Percentiles rank a stretch among this genome's conserved stretches.
phyloP scores from a whole-genome alignment of 192 early-diverging fungal species.

The Coemansia sp. region DNA sequence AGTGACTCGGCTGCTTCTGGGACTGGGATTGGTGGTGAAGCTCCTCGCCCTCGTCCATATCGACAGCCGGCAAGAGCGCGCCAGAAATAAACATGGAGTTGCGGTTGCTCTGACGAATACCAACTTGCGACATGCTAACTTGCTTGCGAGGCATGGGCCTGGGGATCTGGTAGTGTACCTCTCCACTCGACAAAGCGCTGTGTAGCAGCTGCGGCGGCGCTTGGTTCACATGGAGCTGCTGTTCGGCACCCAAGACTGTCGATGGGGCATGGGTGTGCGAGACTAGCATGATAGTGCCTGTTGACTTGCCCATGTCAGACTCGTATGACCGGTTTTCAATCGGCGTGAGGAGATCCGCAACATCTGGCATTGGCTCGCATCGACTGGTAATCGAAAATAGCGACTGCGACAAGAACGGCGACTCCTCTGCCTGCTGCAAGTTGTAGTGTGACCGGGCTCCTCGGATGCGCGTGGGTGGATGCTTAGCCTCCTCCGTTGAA shows the following conservation, averaged over 20 bases:
- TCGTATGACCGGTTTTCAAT: slow-evolving; percentile 22
- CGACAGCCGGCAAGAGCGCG: slow-evolving; percentile 20
- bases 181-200: not conserved
- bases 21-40: not conserved
- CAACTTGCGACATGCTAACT: slow-evolving; percentile 44
- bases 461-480: not conserved
- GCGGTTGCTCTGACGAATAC: slow-evolving; percentile 24
- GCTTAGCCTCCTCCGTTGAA: not conserved
- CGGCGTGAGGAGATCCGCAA: slow-evolving; percentile 32
- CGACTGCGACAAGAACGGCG: slow-evolving; percentile 26
- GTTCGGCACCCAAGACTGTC: not conserved
- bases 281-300: slow-evolving; percentile 16
- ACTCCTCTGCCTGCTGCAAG: slow-evolving; percentile 16
- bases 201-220: no score
- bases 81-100: slow-evolving; percentile 49
- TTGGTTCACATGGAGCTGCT: not conserved
- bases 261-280: slow-evolving; percentile 6
- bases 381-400: slow-evolving; percentile 36
- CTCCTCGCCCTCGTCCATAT: not conserved
- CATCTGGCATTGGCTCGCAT: slow-evolving; percentile 37
- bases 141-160: slow-evolving; percentile 26
- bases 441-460: slow-evolving; percentile 47
- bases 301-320: slow-evolving; percentile 12
- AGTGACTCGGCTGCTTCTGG: slow-evolving; percentile 4
- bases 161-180: not conserved